Evolutionary conservation across 2,329 filamentous ascomycete species (phyloP).

Genomic region (Penicillium sp.): DNA sequence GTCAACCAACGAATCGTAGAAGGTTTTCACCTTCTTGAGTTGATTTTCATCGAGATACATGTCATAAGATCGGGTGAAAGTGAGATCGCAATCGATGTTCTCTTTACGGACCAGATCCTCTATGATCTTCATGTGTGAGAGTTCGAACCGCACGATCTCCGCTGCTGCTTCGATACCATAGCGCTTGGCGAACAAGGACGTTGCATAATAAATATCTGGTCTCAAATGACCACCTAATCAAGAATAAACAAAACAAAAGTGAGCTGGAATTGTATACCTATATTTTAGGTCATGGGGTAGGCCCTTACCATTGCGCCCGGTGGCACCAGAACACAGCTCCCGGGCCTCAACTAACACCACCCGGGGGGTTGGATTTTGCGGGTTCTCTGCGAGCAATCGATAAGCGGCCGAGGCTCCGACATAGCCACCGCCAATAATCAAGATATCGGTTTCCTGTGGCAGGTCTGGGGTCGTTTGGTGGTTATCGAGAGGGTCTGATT

Average conservation of each 20-base stretch:
- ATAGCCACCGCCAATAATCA: constrained; percentile 49
- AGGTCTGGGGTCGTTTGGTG: constrained; percentile 21
- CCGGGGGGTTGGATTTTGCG: constrained; percentile 13
- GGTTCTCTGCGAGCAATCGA: constrained; percentile 33
- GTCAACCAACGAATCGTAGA: constrained; percentile 29
- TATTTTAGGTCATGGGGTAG: too few species aligned
- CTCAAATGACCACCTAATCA: constrained; percentile 38
- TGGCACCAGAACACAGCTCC: constrained; percentile 42
- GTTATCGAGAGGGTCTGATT: constrained; percentile 1
- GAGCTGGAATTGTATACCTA: neutral
- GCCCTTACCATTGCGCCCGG: constrained; percentile 40
- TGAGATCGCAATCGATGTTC: constrained; percentile 45
- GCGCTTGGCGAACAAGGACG: constrained; percentile 31
- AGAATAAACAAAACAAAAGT: neutral
- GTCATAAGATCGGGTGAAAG: constrained; percentile 40
- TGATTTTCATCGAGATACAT: constrained; percentile 38
- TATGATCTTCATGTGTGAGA: constrained; percentile 39
- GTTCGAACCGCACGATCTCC: constrained; percentile 42
- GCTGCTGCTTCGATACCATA: constrained; percentile 35
- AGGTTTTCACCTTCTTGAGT: constrained; percentile 22
- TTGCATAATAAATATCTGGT: constrained; percentile 42
- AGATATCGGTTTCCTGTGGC: constrained; percentile 41
- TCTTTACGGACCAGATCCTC: constrained; percentile 42
- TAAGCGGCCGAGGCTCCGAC: constrained; percentile 45
- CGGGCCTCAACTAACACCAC: constrained; percentile 42